phyloP scores from a whole-genome alignment of 2,329 filamentous ascomycete genomes.

The Neonectria coccinea region DNA sequence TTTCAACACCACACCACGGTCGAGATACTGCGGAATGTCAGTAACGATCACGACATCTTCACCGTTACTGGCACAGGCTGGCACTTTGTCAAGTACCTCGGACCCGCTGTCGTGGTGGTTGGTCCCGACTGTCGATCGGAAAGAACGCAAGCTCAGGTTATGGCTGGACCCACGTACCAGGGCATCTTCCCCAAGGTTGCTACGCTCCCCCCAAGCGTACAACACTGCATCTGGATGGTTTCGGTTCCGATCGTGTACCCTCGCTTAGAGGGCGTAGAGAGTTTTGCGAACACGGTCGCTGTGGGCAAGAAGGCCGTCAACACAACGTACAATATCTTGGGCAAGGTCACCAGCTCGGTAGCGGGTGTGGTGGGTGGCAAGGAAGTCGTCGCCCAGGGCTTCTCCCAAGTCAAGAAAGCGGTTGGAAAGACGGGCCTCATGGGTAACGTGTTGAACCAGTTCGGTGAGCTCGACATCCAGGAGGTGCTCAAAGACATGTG shows the following conservation, averaged over 20 bases:
- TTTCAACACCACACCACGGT: slow-evolving; percentile 98
- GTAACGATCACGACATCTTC: slow-evolving; percentile 90
- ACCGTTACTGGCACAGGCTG: slow-evolving; percentile 97
- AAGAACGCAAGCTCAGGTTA: slow-evolving; percentile 87
- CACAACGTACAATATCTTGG: slow-evolving; percentile 94
- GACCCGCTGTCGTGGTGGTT: slow-evolving; percentile 88
- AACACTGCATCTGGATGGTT: slow-evolving; percentile 97
- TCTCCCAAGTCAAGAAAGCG: slow-evolving; percentile 94
- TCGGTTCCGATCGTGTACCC: slow-evolving; percentile 93
- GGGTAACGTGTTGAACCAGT: slow-evolving; percentile 94
- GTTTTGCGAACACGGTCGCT: slow-evolving; percentile 88
- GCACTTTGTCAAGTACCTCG: slow-evolving; percentile 98
- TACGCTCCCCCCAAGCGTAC: slow-evolving; percentile 88
- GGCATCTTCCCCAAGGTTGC: slow-evolving; percentile 97
- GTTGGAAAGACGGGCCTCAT: slow-evolving; percentile 96
- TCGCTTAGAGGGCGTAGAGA: slow-evolving; percentile 89
- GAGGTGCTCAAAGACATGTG: slow-evolving; percentile 97
- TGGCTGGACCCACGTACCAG: slow-evolving; percentile 97
- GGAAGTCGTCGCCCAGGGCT: slow-evolving; percentile 90
- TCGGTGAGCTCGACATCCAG: slow-evolving; percentile 93
- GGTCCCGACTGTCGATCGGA: slow-evolving; percentile 94
- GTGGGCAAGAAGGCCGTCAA: slow-evolving; percentile 98
- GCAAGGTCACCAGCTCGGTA: slow-evolving; percentile 94
- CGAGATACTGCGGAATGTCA: slow-evolving; percentile 90
- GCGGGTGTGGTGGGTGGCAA: slow-evolving; percentile 96